phyloP scores from a whole-genome alignment of 1,284 basidiomycete genomes.

The Chondrostereum purpureum region DNA sequence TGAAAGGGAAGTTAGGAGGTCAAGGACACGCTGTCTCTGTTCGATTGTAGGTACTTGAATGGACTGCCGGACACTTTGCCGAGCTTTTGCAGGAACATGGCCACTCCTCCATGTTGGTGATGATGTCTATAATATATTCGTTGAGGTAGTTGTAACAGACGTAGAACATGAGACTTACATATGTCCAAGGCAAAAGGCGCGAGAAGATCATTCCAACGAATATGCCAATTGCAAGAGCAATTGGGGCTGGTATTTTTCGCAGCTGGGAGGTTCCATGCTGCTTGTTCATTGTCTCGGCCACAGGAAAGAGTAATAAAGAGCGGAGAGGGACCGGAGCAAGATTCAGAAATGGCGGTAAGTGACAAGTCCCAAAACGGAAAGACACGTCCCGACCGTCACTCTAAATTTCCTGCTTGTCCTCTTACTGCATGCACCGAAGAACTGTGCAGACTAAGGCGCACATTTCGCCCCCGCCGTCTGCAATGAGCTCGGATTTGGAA shows the following conservation, averaged over 20 bases:
- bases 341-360: too few species aligned
- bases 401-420: conserved; percentile 5
- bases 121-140: conserved; percentile 22
- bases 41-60: conserved; percentile 66
- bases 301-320: neutral
- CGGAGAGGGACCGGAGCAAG: neutral
- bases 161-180: conserved; percentile 19
- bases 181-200: conserved; percentile 44
- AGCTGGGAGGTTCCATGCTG: conserved; percentile 15
- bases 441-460: conserved; percentile 41
- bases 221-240: conserved; percentile 59
- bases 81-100: conserved; percentile 41
- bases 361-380: too few species aligned
- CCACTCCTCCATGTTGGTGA: conserved; percentile 49
- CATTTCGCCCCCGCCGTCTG: conserved; percentile 40
- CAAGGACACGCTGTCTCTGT: conserved; percentile 79
- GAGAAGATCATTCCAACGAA: conserved; percentile 61
- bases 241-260: conserved; percentile 39
- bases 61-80: conserved; percentile 49
- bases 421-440: conserved; percentile 48
- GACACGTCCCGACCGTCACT: too few species aligned
- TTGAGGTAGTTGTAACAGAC: neutral
- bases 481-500: conserved; percentile 41
- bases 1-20: conserved; percentile 79
- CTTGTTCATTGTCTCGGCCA: conserved; percentile 15